Conservation (phyloP, 768 basidiomycete genomes). For the Coprinopsis cinerea region DNA sequence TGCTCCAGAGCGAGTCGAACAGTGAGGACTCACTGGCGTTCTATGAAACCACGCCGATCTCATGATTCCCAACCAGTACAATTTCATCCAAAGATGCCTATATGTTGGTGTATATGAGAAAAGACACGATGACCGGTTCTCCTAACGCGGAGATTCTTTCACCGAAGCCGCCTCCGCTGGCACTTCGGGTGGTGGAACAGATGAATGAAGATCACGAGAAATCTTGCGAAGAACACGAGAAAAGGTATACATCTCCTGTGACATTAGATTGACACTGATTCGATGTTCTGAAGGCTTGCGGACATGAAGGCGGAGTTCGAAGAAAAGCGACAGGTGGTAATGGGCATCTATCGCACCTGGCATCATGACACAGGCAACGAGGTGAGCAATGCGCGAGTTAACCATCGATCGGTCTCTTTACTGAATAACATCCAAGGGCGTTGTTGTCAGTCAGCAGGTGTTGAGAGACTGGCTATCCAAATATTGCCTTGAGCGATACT, state of each 20-base stretch:
- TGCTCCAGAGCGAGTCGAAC: slow-evolving; percentile 3
- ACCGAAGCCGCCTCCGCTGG: slow-evolving; percentile 49
- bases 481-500: slow-evolving; percentile 23
- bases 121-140: slow-evolving; percentile 11
- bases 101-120: slow-evolving; percentile 85
- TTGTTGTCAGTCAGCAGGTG: slow-evolving; percentile 55
- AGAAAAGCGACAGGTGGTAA: slow-evolving; percentile 46
- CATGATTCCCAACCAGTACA: slow-evolving; percentile 24
- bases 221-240: slow-evolving; percentile 43
- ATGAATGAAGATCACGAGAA: slow-evolving; percentile 53
- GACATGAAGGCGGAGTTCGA: slow-evolving; percentile 38
- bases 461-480: slow-evolving; percentile 58
- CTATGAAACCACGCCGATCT: slow-evolving; percentile 2
- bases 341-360: slow-evolving; percentile 46
- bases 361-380: background rate
- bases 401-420: background rate
- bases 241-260: slow-evolving; percentile 32
- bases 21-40: background rate
- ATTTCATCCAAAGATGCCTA: slow-evolving; percentile 85
- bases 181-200: slow-evolving; percentile 43
- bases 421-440: slow-evolving; percentile 31
- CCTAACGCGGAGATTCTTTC: slow-evolving; percentile 12
- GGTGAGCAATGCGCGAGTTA: background rate
- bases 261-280: background rate
- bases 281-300: slow-evolving; percentile 33